Evolutionary conservation across 306 rosid species (phyloP).

Genomic region (Medicago arabica): DNA sequence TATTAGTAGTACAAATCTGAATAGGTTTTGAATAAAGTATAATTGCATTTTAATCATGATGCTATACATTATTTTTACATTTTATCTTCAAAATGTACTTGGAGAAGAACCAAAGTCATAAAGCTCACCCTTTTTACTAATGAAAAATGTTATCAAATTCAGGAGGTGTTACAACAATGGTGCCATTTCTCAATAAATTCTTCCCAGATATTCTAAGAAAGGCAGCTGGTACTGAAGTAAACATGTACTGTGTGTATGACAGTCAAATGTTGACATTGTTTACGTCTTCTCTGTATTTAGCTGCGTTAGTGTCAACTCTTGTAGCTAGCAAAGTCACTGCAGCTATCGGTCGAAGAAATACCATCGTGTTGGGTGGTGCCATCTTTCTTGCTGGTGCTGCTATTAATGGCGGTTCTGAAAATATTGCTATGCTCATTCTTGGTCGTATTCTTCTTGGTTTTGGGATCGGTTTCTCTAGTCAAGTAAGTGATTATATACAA

Average conservation of each 20-base stretch:
- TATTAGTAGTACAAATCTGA: too few relatives aligned
- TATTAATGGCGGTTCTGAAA: slow-evolving; percentile 67
- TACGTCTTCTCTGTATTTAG: slow-evolving; percentile 70
- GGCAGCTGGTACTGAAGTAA: slow-evolving; percentile 42
- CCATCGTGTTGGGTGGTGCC: slow-evolving; percentile 67
- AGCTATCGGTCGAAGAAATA: slow-evolving; percentile 52
- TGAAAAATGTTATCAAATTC: neutral
- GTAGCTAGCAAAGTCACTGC: slow-evolving; percentile 61
- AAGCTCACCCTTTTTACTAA: neutral
- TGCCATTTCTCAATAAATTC: slow-evolving; percentile 58
- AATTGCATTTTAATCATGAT: neutral
- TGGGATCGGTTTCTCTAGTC: slow-evolving; percentile 73
- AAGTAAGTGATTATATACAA: slow-evolving; percentile 44
- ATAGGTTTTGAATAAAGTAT: too few relatives aligned
- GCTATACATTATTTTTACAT: neutral
- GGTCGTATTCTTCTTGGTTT: slow-evolving; percentile 75
- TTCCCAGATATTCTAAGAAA: slow-evolving; percentile 64
- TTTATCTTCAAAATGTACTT: neutral
- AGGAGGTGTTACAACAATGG: slow-evolving; percentile 78
- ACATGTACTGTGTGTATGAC: slow-evolving; percentile 67
- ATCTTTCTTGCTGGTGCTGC: slow-evolving; percentile 61
- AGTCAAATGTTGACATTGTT: slow-evolving; percentile 66
- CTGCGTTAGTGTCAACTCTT: slow-evolving; percentile 54
- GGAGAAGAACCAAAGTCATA: slow-evolving; percentile 4
- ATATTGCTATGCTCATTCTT: slow-evolving; percentile 62